Evolutionary conservation across 768 basidiomycete genomes (phyloP).

Genomic region (Podaxis sp.): DNA sequence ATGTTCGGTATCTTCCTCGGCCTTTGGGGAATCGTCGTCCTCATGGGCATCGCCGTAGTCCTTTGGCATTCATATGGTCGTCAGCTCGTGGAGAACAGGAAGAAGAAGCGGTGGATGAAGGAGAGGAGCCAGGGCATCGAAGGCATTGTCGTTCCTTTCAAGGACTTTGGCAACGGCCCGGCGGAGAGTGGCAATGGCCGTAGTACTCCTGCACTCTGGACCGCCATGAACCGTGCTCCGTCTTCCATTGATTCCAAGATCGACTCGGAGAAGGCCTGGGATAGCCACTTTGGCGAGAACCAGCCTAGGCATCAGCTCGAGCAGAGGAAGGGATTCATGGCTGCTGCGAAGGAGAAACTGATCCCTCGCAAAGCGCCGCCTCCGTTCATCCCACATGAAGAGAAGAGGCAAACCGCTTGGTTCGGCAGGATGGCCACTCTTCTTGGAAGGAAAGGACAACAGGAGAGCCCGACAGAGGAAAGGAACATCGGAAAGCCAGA

Average conservation of each 20-base stretch:
- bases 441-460: constrained; percentile 24
- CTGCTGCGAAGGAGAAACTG: constrained; percentile 14
- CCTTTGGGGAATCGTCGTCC: constrained; percentile 80
- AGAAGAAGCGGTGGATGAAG: constrained; percentile 49
- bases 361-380: constrained; percentile 3
- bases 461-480: constrained; percentile 10
- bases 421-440: constrained; percentile 33
- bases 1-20: constrained; percentile 84
- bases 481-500: constrained; percentile 10
- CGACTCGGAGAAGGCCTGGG: not conserved
- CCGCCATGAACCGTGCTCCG: not conserved
- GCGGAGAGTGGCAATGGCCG: constrained; percentile 13
- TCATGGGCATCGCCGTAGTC: constrained; percentile 73
- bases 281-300: constrained; percentile 18
- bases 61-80: constrained; percentile 71
- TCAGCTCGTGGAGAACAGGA: constrained; percentile 43
- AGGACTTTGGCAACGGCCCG: constrained; percentile 17
- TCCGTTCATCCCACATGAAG: constrained; percentile 10
- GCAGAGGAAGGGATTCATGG: constrained; percentile 15
- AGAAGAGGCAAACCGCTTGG: constrained; percentile 27
- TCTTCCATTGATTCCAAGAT: not conserved
- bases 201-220: not conserved
- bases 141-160: constrained; percentile 40
- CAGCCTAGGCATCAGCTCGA: constrained; percentile 18
- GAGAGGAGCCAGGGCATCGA: constrained; percentile 47